Evolutionary conservation across 2,329 filamentous ascomycete genomes (phyloP).

Genomic region (Cordyceps javanica): DNA sequence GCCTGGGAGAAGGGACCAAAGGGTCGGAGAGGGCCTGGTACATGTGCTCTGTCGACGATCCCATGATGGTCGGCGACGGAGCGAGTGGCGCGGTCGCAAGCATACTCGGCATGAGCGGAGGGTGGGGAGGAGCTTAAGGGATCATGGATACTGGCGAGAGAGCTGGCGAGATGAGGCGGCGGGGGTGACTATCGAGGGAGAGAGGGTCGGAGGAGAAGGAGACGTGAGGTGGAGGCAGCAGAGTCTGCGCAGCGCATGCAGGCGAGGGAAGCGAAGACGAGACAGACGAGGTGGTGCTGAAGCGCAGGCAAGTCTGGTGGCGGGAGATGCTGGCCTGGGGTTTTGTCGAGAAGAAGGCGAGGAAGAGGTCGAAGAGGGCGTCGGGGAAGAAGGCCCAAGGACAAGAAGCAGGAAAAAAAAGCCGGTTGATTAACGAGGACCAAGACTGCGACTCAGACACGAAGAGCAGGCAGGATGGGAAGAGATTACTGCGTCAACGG

Average conservation of each 20-base stretch:
- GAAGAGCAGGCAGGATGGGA: background rate
- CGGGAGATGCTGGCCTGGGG: background rate
- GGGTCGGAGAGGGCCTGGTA: conserved; percentile 21
- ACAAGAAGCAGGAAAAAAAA: too few relatives aligned
- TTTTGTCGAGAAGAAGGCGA: background rate
- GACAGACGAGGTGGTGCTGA: background rate
- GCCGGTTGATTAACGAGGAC: background rate
- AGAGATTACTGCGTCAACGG: conserved; percentile 5
- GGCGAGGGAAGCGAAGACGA: background rate
- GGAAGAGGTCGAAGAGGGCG: background rate
- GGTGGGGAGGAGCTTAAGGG: background rate
- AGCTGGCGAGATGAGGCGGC: background rate
- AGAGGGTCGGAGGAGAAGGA: background rate
- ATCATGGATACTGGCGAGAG: background rate
- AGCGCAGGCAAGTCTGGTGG: background rate
- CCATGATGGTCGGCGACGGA: conserved; percentile 28
- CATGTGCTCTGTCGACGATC: conserved; percentile 23
- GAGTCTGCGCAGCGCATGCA: background rate
- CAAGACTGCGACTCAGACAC: conserved; percentile 1
- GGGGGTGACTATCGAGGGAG: background rate
- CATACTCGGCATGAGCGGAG: conserved; percentile 19
- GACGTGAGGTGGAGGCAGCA: background rate
- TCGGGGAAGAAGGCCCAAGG: background rate
- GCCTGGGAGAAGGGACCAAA: conserved; percentile 25
- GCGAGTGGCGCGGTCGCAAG: conserved; percentile 22